Percentiles rank a stretch among this genome's conserved stretches.
Evolutionary conservation across 257 asterid species (phyloP).

Genomic region (Marsdenia floribunda): DNA sequence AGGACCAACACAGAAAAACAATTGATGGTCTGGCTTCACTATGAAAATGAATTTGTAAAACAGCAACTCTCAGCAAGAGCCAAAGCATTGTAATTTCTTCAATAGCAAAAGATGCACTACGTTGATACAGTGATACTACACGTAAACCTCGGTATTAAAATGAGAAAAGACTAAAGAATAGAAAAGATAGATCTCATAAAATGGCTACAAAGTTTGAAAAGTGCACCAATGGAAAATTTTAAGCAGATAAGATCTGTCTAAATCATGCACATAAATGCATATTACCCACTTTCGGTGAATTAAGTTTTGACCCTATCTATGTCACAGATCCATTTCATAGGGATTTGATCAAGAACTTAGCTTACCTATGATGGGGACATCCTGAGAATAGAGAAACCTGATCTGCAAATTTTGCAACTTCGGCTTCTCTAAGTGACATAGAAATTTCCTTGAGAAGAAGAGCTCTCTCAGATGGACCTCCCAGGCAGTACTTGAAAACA

Average conservation of each 20-base stretch:
- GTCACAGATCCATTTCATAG: background rate
- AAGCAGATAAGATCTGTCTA: background rate
- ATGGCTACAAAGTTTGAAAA: background rate
- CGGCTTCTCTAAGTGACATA: conserved; percentile 50
- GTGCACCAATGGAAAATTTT: background rate
- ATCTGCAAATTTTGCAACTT: conserved; percentile 50
- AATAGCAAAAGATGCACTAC: background rate
- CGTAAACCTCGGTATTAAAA: background rate
- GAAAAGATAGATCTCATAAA: background rate
- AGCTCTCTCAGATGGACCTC: conserved; percentile 63
- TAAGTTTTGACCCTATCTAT: background rate
- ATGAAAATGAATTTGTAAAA: background rate
- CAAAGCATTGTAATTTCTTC: background rate
- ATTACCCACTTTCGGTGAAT: too few relatives aligned
- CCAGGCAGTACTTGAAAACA: conserved; percentile 83
- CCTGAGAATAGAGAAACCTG: conserved; percentile 79
- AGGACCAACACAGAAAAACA: background rate
- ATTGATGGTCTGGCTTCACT: background rate
- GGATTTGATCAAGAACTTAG: background rate
- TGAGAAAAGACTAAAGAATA: background rate
- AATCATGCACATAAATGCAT: background rate
- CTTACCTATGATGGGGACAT: conserved; percentile 82
- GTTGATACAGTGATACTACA: background rate
- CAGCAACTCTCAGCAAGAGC: background rate
- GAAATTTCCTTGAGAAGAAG: conserved; percentile 80